Evolutionary conservation across 345 rosid species (phyloP).

Genomic region (Pistacia integerrima): DNA sequence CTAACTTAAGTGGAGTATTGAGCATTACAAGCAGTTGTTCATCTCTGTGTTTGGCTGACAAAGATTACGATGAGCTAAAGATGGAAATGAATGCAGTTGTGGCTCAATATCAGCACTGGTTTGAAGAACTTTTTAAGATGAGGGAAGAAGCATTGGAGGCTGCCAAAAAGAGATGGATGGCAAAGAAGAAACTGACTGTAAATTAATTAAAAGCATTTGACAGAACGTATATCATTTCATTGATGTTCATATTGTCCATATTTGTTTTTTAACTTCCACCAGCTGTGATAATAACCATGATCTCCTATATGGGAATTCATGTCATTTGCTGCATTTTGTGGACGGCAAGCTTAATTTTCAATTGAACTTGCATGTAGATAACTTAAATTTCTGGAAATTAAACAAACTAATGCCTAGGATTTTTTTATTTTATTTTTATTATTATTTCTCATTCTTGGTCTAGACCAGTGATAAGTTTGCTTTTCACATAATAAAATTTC

Average conservation of each 20-base stretch:
- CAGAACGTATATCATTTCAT: not conserved
- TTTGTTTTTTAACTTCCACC: not conserved
- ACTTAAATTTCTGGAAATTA: not conserved
- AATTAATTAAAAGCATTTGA: constrained; percentile 11
- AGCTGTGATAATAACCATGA: constrained; percentile 2
- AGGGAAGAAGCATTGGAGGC: constrained; percentile 73
- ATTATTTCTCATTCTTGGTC: no score
- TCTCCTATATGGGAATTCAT: constrained; percentile 19
- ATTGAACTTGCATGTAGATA: not conserved
- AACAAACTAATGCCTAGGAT: not conserved
- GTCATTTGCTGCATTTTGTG: no score
- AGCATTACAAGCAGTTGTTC: constrained; percentile 45
- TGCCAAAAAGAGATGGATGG: constrained; percentile 61
- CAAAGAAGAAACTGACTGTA: constrained; percentile 36
- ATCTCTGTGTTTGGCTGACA: constrained; percentile 25
- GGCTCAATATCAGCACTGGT: constrained; percentile 59
- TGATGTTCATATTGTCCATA: not conserved
- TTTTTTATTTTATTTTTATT: no score
- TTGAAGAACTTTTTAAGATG: constrained; percentile 58
- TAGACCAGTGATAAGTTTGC: no score
- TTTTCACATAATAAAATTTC: no score
- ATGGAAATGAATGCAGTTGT: constrained; percentile 63
- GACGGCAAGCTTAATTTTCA: not conserved
- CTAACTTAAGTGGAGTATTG: constrained; percentile 27
- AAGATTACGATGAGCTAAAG: constrained; percentile 53